Base-by-base conservation (phyloP, 2,329 filamentous ascomycete species). In the Alternaria consortialis region DNA sequence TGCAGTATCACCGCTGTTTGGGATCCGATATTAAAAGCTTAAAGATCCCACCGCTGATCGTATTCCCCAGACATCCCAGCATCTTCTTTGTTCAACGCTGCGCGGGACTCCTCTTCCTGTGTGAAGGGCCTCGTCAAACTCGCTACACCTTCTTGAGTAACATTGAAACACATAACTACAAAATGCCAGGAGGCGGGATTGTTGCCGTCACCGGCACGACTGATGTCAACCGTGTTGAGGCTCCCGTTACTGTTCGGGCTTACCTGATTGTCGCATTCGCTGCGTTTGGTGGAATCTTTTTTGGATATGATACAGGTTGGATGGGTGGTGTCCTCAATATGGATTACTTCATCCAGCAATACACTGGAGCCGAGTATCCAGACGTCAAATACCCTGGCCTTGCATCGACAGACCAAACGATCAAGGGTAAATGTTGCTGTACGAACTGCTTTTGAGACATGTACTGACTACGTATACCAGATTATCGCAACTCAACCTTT, bases 301-400 rank as follows among this genome's bases (percentile, higher is more conserved):
- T 92, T 80, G 90, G 91, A 58, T 93, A 91, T 80, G 91, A 93
- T 75, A 91, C 90, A 42, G 91, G 91, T 73, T 91, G 90, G 82
- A 91, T 91, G 84, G 88, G 88, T 76, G 88, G 88, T 80, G 87
- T 90, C 68, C 81, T 86, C 32, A 85, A 69, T 42, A 79, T 79
- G 78, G 67, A 72, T 61, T 79, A 72, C 72, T 78, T 78, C 67
- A 77, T 77, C 68, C 72, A 77, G 29, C 72, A 76, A 60, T 76
- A 76, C 68, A 77, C 74, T 59, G 68, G 66, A 60, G 40, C 59
- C 7, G 70, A 75, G 40, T 77, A 77, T 55, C 74, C 75, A 12
- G 66, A 74, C 29, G 54, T 68, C 46, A 83, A 87, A 65, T 83
- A 70, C 56, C 70, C 74, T 29, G 68, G 66, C 37, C 31, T 67